phyloP scores from a whole-genome alignment of 2,329 filamentous ascomycete species.

The Colletotrichum melonis region DNA sequence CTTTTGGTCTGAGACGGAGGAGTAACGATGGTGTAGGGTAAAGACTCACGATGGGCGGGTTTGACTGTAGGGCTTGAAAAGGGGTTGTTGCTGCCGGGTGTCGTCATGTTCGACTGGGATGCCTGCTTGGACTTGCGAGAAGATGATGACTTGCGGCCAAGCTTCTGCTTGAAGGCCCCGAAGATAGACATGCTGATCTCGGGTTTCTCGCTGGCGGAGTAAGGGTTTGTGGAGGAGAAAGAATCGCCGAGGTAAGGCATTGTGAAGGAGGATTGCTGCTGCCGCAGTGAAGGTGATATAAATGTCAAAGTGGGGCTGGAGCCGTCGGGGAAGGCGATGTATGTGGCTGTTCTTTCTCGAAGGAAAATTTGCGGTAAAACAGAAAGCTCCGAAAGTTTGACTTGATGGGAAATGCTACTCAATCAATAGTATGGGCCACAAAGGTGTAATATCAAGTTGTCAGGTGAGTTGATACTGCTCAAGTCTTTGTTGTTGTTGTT shows the following conservation, averaged over 20 bases:
- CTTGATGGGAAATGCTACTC: not conserved
- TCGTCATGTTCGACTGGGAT: slow-evolving; percentile 30
- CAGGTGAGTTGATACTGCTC: not conserved
- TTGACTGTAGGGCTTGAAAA: slow-evolving; percentile 30
- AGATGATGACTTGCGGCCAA: slow-evolving; percentile 42
- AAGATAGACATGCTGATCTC: slow-evolving; percentile 42
- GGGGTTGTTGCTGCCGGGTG: slow-evolving; percentile 32
- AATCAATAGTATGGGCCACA: not conserved
- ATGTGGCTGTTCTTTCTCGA: not conserved
- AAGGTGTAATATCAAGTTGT: not conserved
- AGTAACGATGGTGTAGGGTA: not conserved
- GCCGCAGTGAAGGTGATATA: slow-evolving; percentile 15
- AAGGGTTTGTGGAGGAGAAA: not conserved
- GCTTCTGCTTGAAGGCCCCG: slow-evolving; percentile 47
- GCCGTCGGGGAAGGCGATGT: not conserved
- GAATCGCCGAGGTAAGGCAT: slow-evolving; percentile 27
- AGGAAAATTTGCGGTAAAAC: slow-evolving; percentile 9
- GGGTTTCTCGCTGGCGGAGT: not conserved
- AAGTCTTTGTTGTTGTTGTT: not conserved
- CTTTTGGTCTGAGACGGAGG: not conserved
- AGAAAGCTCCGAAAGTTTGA: not conserved
- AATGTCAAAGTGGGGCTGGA: not conserved
- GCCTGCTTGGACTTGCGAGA: slow-evolving; percentile 18
- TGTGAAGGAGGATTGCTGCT: not conserved
- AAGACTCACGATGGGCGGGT: slow-evolving; percentile 37